Percentiles rank a stretch among this genome's conserved stretches.
Evolutionary conservation across 805 yeast species (phyloP).

Genomic region (Hanseniaspora clermontiae): DNA sequence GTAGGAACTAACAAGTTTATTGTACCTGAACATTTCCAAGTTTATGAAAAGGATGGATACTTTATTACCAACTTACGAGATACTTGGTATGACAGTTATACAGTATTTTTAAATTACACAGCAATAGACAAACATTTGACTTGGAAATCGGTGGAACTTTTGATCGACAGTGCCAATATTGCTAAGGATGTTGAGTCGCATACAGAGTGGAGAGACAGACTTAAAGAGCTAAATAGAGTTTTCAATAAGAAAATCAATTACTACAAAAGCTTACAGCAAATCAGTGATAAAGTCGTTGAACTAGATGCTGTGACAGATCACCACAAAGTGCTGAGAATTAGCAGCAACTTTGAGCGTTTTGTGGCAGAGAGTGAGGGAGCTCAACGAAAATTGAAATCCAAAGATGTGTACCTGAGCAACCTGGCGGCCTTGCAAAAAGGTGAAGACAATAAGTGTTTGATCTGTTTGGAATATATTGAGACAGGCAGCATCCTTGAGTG

Average conservation of each 20-base stretch:
- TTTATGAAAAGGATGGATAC: background rate
- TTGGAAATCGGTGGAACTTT: background rate
- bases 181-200: background rate
- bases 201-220: background rate
- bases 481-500: conserved; percentile 76
- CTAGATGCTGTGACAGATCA: conserved; percentile 14
- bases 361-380: conserved; percentile 19
- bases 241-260: conserved; percentile 46
- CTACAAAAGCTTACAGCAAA: conserved; percentile 69
- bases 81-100: background rate
- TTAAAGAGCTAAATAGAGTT: background rate
- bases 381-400: conserved; percentile 28
- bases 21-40: background rate
- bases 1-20: background rate
- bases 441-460: conserved; percentile 45
- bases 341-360: conserved; percentile 17
- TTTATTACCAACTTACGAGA: background rate
- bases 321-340: conserved; percentile 4
- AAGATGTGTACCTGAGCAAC: conserved; percentile 39
- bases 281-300: conserved; percentile 33
- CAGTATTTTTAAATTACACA: background rate
- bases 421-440: conserved; percentile 25
- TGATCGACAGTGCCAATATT: background rate
- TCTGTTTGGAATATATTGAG: conserved; percentile 59
- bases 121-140: background rate